Evolutionary conservation across 2,329 filamentous ascomycete species (phyloP).

Genomic region (Verticillium tricorpus): DNA sequence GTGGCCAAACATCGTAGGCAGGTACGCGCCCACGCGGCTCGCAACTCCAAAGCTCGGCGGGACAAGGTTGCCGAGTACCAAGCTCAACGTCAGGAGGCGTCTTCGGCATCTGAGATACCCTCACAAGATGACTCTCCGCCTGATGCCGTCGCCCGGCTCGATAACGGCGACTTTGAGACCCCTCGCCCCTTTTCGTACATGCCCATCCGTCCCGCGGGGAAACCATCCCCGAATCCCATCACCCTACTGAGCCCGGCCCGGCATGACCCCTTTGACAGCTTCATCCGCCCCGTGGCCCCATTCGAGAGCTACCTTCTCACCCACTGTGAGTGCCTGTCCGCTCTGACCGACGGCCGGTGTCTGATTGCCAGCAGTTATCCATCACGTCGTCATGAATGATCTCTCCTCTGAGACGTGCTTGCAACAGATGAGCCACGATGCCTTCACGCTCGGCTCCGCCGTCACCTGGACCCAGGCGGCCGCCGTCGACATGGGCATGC

Average conservation of each 20-base stretch:
- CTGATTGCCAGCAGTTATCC: background rate
- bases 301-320: constrained; percentile 6
- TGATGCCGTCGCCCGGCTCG: background rate
- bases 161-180: background rate
- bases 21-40: constrained; percentile 17
- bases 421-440: background rate
- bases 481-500: constrained; percentile 15
- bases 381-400: background rate
- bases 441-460: background rate
- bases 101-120: background rate
- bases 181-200: background rate
- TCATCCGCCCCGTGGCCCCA: constrained; percentile 1
- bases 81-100: background rate
- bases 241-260: constrained; percentile 1
- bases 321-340: constrained; percentile 5
- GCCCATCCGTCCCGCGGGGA: background rate
- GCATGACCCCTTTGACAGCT: constrained; percentile 6
- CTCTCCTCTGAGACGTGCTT: background rate
- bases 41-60: constrained; percentile 7
- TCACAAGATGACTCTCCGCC: background rate
- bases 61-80: constrained; percentile 11
- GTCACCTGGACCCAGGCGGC: constrained; percentile 15
- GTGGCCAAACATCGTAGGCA: constrained; percentile 6
- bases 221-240: background rate
- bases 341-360: background rate